Base-by-base conservation (phyloP, 2,329 filamentous ascomycete genomes). In the Penicillium sp. region DNA sequence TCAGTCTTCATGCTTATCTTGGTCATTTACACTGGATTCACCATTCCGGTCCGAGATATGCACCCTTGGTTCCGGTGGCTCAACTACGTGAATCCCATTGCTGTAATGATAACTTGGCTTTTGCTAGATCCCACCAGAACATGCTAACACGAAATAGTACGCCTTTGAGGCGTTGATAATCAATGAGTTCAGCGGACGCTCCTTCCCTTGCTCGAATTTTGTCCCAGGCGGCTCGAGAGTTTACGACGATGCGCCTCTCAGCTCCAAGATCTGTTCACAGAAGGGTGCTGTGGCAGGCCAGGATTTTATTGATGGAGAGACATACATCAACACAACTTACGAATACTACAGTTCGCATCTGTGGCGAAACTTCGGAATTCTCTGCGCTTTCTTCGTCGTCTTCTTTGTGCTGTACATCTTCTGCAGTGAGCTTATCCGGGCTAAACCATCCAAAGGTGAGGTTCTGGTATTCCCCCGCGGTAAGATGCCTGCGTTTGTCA, bases 31-130 rank as follows among this genome's bases (percentile, higher is more conserved):
- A 72, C 85, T 10, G 77, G 77, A 1, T 79, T 79, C 53, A 74
- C 72, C 0, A 74, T 79, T 31, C 76, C 76, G 1, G 66, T 72
- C 5, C 66, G 67, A n/a, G 63, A 93, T 74, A 94, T 91, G 89
- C 82, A 88, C 13, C 83, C 78, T 1, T 96, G 91, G 90, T 89
- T 89, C 68, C 81, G 85, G 56, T 96, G 91, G 91, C 83, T 95
- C 50, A 89, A 88, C 69, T 93, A 90, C 68, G 75, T 94, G 31
- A 87, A 94, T 60, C 89, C 90, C 5, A 82, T 95, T 14, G 85
- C 84, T 2, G 67, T 69, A 61, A 65, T 50, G 55, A n/a, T 40
- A n/a, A 16, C n/a, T 50, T 53, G 29, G 38, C 26, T 20, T 32
- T 13, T 5, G 4, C 1, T 8, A 6, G 31, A 1, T 7, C 11